Conservation (phyloP, 148 eudicot genomes). For the Rhododendron mucronatum region DNA sequence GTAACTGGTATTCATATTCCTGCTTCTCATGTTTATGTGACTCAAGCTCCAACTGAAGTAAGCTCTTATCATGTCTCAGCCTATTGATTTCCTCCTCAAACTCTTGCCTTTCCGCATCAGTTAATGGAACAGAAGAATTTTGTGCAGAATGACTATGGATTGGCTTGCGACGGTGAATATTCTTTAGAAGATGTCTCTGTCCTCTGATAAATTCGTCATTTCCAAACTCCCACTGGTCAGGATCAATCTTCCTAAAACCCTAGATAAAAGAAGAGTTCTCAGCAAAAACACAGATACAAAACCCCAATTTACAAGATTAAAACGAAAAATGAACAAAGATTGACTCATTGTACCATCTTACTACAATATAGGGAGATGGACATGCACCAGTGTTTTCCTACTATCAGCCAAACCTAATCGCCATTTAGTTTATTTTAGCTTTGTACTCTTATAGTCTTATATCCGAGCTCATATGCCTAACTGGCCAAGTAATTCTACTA, state of each 20-base stretch:
- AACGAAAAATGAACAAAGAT: neutral
- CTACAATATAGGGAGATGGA: neutral
- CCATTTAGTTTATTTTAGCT: neutral
- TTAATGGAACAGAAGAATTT: conserved; percentile 17
- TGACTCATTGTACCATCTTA: neutral
- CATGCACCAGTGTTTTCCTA: neutral
- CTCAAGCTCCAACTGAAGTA: conserved; percentile 28
- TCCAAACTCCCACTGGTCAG: conserved; percentile 56
- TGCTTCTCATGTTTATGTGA: conserved; percentile 24
- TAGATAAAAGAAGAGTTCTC: conserved; percentile 9
- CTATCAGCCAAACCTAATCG: neutral
- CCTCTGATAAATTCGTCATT: conserved; percentile 53
- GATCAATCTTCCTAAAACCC: conserved; percentile 52
- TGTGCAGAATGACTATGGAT: conserved; percentile 43
- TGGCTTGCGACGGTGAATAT: conserved; percentile 47
- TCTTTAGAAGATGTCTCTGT: conserved; percentile 37
- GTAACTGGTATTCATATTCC: conserved; percentile 19
- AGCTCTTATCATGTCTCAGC: conserved; percentile 27
- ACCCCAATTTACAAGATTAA: neutral
- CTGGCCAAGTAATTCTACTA: neutral
- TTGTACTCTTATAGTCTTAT: neutral
- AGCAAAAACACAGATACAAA: neutral
- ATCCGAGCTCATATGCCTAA: neutral
- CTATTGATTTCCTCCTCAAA: conserved; percentile 26
- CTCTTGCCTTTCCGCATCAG: conserved; percentile 33